Evolutionary conservation across 176 grass and related monocot species (phyloP).

Genomic region (Juncus effusus): DNA sequence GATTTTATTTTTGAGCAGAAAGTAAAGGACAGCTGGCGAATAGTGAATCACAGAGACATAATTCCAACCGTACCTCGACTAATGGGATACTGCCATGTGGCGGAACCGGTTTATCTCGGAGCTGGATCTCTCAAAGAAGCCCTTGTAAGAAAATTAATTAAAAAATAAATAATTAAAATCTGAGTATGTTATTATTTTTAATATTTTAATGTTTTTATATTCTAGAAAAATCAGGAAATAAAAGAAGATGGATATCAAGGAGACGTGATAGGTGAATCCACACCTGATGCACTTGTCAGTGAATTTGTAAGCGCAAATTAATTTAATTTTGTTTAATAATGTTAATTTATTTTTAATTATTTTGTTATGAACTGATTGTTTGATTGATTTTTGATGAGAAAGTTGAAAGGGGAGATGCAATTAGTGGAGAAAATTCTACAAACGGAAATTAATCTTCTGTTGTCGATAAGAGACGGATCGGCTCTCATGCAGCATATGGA

Average conservation of each 20-base stretch:
- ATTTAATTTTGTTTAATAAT: neutral
- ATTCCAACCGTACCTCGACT: slow-evolving; percentile 93
- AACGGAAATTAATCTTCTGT: slow-evolving; percentile 92
- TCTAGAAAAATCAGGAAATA: slow-evolving; percentile 53
- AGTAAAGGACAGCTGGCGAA: slow-evolving; percentile 96
- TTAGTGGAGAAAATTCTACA: slow-evolving; percentile 84
- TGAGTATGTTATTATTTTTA: neutral
- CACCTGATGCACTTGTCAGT: slow-evolving; percentile 74
- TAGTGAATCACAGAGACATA: slow-evolving; percentile 95
- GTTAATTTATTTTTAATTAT: neutral
- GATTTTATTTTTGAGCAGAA: slow-evolving; percentile 47
- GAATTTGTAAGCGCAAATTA: slow-evolving; percentile 72
- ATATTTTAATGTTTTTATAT: neutral
- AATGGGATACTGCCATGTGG: slow-evolving; percentile 98
- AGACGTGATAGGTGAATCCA: slow-evolving; percentile 80
- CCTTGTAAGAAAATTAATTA: slow-evolving; percentile 33
- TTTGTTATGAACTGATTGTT: slow-evolving; percentile 14
- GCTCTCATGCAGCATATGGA: slow-evolving; percentile 99
- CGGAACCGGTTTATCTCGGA: slow-evolving; percentile 85
- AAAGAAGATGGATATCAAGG: slow-evolving; percentile 56
- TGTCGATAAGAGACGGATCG: slow-evolving; percentile 85
- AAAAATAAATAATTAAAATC: no score
- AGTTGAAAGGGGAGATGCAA: slow-evolving; percentile 96
- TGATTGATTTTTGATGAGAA: slow-evolving; percentile 23
- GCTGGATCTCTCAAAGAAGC: slow-evolving; percentile 53